Evolutionary conservation across 1,139 yeast species (phyloP).

Genomic region (Torulaspora pretoriensis): DNA sequence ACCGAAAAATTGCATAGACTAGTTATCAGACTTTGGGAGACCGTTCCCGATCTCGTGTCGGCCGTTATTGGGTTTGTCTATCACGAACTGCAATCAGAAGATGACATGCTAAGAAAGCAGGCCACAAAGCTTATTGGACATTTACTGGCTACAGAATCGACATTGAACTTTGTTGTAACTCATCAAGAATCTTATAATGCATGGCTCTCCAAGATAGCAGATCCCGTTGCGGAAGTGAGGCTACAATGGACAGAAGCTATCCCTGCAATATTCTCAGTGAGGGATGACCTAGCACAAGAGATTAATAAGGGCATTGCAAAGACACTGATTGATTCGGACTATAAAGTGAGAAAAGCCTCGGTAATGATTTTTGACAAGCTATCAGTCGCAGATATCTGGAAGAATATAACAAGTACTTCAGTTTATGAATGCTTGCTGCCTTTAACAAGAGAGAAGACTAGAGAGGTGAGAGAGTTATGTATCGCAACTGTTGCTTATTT

Average conservation of each 20-base stretch:
- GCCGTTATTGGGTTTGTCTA: slow-evolving; percentile 78
- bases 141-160: slow-evolving; percentile 51
- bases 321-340: slow-evolving; percentile 72
- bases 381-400: slow-evolving; percentile 42
- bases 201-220: slow-evolving; percentile 76
- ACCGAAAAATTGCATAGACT: slow-evolving; percentile 59
- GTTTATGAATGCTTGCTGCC: slow-evolving; percentile 55
- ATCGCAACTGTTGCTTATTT: slow-evolving; percentile 53
- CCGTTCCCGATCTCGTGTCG: slow-evolving; percentile 67
- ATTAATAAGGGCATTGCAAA: slow-evolving; percentile 59
- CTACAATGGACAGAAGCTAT: slow-evolving; percentile 64
- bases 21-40: slow-evolving; percentile 67
- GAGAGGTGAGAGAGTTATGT: slow-evolving; percentile 60
- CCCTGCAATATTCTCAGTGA: slow-evolving; percentile 42
- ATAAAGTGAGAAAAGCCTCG: slow-evolving; percentile 63
- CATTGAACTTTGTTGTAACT: slow-evolving; percentile 54
- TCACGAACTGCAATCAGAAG: slow-evolving; percentile 74
- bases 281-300: slow-evolving; percentile 50
- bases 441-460: slow-evolving; percentile 64
- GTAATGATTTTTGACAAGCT: slow-evolving; percentile 46
- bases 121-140: slow-evolving; percentile 74
- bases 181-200: slow-evolving; percentile 61
- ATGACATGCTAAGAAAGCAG: slow-evolving; percentile 54
- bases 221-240: slow-evolving; percentile 61
- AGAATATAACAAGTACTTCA: slow-evolving; percentile 43